Evolutionary conservation across 2,329 filamentous ascomycete genomes (phyloP), one percentile per base, ranked within the genome.

Genomic region (Neonectria punicea): DNA sequence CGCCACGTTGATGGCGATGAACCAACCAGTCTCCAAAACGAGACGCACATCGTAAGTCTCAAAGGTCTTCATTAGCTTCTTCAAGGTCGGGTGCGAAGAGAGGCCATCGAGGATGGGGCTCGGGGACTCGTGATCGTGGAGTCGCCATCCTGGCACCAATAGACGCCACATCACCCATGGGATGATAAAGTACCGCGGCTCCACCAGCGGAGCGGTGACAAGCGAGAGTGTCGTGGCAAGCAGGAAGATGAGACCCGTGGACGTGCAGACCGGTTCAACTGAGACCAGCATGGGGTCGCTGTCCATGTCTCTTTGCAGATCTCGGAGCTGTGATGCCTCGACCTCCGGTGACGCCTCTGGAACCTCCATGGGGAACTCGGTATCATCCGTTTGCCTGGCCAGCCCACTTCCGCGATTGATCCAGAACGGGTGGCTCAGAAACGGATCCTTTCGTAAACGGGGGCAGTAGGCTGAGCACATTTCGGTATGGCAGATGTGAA

Each of bases 101-200:
- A 72, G 36, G 2, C 10, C 34, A 10, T 43, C 34, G 18, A 68
- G 4, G 13, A 68, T 1, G 18, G 39, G 53, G 36, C 25, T 9
- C 1, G n/a, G 5, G 5, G 6, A 22, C 28, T 63, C 58, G 36
- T 74, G 71, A 25, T 72, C 69, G 39, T 73, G 67, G 5, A 74
- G 43, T 32, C 70, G 69, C 81, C 81, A 82, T 56, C 84, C 78
- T 0, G 93, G 93, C 1, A 97, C 81, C 73, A 97, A 87, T 8
- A 98, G 80, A 1, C 96, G 87, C 93, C 94, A 98, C 73, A 98
- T 90, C 9, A 98, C 87, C 93, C 94, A 99, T 0, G 95, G 94
- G 13, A 98, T 85, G 76, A 99, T 97, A 78, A 97, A 97, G 79
- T 99, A 99, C 14, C 96, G 88, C 14, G 96, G 96, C 78, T 99